Conservation (phyloP, 2,329 filamentous ascomycete species). For the Paramyrothecium roridum region DNA sequence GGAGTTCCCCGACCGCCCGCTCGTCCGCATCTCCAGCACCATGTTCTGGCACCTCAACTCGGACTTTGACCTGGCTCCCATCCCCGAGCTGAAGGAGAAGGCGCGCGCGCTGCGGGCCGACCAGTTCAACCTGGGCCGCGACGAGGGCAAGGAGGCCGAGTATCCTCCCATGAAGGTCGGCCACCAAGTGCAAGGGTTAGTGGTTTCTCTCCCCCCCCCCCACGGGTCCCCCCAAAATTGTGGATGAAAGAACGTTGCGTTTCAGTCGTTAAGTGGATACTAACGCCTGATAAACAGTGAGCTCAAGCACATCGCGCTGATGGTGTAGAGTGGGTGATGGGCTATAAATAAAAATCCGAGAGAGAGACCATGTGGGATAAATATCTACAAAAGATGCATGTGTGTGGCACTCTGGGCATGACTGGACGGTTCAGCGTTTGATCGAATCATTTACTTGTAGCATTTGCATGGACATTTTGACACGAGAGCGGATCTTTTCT, state of each 20-base stretch:
- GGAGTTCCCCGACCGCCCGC: conserved; percentile 44
- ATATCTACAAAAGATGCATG: not conserved
- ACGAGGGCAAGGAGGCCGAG: conserved; percentile 47
- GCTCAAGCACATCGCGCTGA: conserved; percentile 11
- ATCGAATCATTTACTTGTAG: not conserved
- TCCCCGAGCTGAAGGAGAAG: conserved; percentile 42
- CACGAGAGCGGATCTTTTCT: not conserved
- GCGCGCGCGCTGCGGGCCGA: conserved; percentile 41
- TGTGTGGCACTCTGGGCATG: not conserved
- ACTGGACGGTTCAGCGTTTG: not conserved
- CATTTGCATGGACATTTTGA: not conserved
- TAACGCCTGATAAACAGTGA: conserved; percentile 10
- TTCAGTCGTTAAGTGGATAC: not conserved
- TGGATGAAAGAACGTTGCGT: not conserved
- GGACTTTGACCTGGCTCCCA: conserved; percentile 51
- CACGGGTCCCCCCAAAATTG: not conserved
- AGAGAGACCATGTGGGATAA: not conserved
- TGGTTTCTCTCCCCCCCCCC: conserved; percentile 6
- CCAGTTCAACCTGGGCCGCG: conserved; percentile 45
- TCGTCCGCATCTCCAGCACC: conserved; percentile 57
- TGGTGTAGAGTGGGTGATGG: not conserved
- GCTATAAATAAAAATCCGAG: not conserved
- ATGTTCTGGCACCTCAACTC: conserved; percentile 60
- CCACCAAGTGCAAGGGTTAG: conserved; percentile 54
- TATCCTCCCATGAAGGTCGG: conserved; percentile 57